A percentile compares a stretch with the other conserved stretches of the same genome.
Evolutionary conservation across 75 land plant genomes (phyloP).

Genomic region (Pinus taeda): DNA sequence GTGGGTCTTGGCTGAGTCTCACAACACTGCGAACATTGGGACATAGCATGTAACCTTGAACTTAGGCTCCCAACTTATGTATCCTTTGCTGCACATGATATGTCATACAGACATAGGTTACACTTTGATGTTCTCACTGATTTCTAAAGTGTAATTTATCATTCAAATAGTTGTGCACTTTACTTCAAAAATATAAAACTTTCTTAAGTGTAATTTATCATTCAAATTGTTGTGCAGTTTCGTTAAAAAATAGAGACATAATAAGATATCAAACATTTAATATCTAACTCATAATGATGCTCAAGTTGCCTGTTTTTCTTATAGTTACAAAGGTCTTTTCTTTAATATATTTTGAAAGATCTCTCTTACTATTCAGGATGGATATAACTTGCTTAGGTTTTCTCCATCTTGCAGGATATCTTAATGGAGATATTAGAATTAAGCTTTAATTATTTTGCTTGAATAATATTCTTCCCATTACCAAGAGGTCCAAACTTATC

Average conservation of each 20-base stretch:
- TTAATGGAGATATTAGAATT: neutral
- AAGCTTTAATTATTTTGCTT: neutral
- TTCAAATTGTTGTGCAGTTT: conserved; percentile 1
- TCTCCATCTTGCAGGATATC: neutral
- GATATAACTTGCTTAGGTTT: neutral
- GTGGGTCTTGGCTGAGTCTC: too few species aligned
- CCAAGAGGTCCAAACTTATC: neutral
- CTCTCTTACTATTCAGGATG: too few species aligned
- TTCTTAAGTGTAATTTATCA: neutral
- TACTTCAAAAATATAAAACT: neutral
- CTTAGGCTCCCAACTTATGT: too few species aligned
- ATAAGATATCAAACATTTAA: neutral
- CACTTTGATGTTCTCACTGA: too few species aligned
- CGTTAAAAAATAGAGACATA: neutral
- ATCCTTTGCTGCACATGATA: too few species aligned
- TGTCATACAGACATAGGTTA: too few species aligned
- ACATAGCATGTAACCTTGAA: too few species aligned
- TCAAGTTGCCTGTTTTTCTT: too few species aligned
- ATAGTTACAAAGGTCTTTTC: too few species aligned
- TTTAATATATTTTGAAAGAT: too few species aligned
- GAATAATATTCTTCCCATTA: neutral
- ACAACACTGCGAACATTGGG: too few species aligned
- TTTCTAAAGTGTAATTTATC: neutral
- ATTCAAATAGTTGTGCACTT: neutral
- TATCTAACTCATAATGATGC: too few species aligned